These are phyloP conservation scores for Puccinia coronata DNA, from an alignment of 1,284 basidiomycete species.

Conservation along the genomic window DNA sequence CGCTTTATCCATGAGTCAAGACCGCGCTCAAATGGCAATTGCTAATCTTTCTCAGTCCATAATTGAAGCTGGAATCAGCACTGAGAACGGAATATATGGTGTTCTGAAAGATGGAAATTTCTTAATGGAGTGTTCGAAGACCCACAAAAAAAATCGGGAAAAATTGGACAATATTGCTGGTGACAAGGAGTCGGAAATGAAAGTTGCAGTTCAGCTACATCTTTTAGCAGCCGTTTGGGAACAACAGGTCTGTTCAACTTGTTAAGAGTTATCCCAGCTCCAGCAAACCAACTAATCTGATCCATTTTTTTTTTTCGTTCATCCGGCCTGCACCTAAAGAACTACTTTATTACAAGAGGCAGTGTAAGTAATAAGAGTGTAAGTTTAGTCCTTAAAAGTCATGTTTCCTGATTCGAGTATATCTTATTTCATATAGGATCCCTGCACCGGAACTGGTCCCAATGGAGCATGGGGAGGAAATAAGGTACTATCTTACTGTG, in stretches of 20 bases:
- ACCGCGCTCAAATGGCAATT: constrained; percentile 40
- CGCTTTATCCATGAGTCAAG: constrained; percentile 34
- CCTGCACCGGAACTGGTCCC: constrained; percentile 28
- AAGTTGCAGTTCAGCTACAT: constrained; percentile 37
- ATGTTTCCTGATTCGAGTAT: neutral
- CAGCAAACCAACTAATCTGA: neutral
- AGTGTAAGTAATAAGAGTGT: constrained; percentile 29
- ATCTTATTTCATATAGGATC: constrained; percentile 25
- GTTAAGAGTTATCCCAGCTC: too few species aligned
- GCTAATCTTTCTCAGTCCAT: constrained; percentile 40
- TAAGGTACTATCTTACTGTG: constrained; percentile 37
- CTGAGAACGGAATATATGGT: constrained; percentile 39
- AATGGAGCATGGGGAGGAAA: constrained; percentile 37
- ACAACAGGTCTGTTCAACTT: constrained; percentile 22
- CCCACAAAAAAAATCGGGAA: neutral
- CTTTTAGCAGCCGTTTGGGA: constrained; percentile 42
- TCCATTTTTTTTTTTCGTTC: neutral
- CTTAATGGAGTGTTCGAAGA: neutral
- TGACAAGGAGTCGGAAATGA: constrained; percentile 34
- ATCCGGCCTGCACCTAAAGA: neutral
- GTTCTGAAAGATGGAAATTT: constrained; percentile 37
- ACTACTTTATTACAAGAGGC: constrained; percentile 39
- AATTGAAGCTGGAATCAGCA: constrained; percentile 36
- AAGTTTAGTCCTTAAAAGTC: neutral
- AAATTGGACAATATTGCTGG: constrained; percentile 34